phyloP scores from a whole-genome alignment of 1,139 yeast genomes.

The Scheffersomyces segobiensis region DNA sequence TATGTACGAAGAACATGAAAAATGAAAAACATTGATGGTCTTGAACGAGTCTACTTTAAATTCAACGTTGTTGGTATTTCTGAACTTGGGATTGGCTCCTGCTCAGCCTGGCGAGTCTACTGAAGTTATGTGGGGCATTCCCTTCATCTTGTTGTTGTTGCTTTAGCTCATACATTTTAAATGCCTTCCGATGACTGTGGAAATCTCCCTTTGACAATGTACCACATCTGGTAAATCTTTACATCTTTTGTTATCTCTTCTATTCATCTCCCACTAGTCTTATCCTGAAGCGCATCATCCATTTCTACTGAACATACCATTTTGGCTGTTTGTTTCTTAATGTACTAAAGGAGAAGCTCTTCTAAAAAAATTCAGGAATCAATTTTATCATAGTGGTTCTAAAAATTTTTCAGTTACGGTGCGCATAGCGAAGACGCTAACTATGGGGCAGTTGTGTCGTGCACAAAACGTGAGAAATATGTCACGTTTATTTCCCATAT shows the following conservation, averaged over 20 bases:
- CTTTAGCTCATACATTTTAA: too few relatives aligned
- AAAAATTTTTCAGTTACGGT: neutral
- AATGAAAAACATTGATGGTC: neutral
- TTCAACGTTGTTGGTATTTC: too few relatives aligned
- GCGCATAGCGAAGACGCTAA: constrained; percentile 1
- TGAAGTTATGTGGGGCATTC: neutral
- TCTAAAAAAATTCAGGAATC: neutral
- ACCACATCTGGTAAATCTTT: neutral
- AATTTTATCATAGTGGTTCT: neutral
- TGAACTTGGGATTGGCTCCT: neutral
- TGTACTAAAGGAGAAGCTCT: constrained; percentile 1
- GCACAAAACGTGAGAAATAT: neutral
- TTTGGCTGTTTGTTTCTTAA: constrained; percentile 1
- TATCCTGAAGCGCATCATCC: neutral
- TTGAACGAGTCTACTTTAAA: too few relatives aligned
- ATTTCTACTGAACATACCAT: neutral
- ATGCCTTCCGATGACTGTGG: neutral
- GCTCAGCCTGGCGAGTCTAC: neutral
- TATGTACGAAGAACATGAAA: neutral
- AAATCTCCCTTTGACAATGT: neutral
- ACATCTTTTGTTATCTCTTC: neutral
- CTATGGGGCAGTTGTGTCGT: neutral
- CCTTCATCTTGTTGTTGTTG: neutral
- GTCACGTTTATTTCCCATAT: neutral
- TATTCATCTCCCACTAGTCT: neutral